phyloP scores from a whole-genome alignment of 2,329 filamentous ascomycete species.

The Venturia oleaginea region DNA sequence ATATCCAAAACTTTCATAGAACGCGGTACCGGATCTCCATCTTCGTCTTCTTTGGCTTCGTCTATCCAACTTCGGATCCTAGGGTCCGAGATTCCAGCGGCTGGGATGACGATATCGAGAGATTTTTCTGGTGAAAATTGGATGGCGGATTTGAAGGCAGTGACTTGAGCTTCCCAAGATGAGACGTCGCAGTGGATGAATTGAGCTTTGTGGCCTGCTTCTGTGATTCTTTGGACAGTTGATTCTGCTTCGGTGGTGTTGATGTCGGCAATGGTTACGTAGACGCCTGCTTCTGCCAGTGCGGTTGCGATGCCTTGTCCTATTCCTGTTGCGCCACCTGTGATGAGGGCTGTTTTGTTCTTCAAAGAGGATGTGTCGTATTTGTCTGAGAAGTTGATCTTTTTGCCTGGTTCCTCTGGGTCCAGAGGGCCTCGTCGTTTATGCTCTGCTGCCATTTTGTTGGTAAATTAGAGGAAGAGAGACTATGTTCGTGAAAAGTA shows the following conservation, averaged over 20 bases:
- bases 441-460: not conserved
- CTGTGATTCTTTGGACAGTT: not conserved
- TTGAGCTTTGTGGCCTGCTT: not conserved
- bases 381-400: slow-evolving; percentile 18
- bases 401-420: not conserved
- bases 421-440: not conserved
- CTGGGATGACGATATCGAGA: slow-evolving; percentile 25
- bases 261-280: slow-evolving; percentile 11
- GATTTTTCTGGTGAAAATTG: slow-evolving; percentile 19
- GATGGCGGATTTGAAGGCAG: slow-evolving; percentile 25
- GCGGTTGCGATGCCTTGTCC: slow-evolving; percentile 19
- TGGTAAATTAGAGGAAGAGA: not conserved
- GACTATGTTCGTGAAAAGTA: not conserved
- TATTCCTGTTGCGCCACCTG: slow-evolving; percentile 22
- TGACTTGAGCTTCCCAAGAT: slow-evolving; percentile 17
- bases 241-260: slow-evolving; percentile 1
- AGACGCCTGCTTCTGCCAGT: slow-evolving; percentile 19
- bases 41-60: not conserved
- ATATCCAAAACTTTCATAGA: slow-evolving; percentile 16
- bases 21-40: slow-evolving; percentile 20
- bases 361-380: slow-evolving; percentile 18
- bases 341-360: slow-evolving; percentile 21
- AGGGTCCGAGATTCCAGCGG: slow-evolving; percentile 20
- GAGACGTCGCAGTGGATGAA: not conserved
- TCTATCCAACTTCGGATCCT: not conserved